Evolutionary conservation across 306 rosid genomes (phyloP).

Genomic region (Fragaria ananassa): DNA sequence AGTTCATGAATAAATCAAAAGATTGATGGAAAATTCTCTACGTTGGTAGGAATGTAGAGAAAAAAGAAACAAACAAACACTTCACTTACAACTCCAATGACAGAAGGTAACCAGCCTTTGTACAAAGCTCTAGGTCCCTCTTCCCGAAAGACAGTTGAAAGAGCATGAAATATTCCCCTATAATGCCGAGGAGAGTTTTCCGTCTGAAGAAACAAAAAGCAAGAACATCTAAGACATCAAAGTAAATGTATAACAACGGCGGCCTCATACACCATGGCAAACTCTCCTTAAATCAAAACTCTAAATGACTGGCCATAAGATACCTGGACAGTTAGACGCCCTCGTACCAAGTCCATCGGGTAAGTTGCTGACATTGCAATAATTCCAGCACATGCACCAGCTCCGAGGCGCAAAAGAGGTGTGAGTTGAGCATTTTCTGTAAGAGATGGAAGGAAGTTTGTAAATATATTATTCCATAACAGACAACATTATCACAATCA

Average conservation of each 20-base stretch:
- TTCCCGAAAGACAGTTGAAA: constrained; percentile 61
- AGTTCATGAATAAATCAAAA: background rate
- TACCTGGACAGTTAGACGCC: constrained; percentile 70
- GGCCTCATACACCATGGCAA: constrained; percentile 4
- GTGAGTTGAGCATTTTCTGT: constrained; percentile 69
- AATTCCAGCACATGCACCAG: constrained; percentile 74
- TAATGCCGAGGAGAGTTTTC: constrained; percentile 54
- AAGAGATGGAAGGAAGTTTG: background rate
- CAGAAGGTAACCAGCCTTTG: constrained; percentile 73
- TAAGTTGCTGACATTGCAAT: constrained; percentile 81
- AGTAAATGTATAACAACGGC: constrained; percentile 6
- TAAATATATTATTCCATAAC: background rate
- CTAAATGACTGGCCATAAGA: background rate
- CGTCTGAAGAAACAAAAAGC: constrained; percentile 35
- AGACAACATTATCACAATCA: background rate
- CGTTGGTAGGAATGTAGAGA: background rate
- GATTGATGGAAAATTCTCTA: background rate
- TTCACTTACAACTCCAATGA: constrained; percentile 66
- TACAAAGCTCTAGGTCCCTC: constrained; percentile 65
- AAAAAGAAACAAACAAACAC: constrained; percentile 3
- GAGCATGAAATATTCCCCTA: constrained; percentile 62
- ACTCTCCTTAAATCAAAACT: constrained; percentile 10
- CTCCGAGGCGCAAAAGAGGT: constrained; percentile 68
- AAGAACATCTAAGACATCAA: constrained; percentile 12
- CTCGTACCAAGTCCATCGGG: constrained; percentile 68